Evolutionary conservation across 768 basidiomycete species (phyloP).

Genomic region (Russula ochroleuca): DNA sequence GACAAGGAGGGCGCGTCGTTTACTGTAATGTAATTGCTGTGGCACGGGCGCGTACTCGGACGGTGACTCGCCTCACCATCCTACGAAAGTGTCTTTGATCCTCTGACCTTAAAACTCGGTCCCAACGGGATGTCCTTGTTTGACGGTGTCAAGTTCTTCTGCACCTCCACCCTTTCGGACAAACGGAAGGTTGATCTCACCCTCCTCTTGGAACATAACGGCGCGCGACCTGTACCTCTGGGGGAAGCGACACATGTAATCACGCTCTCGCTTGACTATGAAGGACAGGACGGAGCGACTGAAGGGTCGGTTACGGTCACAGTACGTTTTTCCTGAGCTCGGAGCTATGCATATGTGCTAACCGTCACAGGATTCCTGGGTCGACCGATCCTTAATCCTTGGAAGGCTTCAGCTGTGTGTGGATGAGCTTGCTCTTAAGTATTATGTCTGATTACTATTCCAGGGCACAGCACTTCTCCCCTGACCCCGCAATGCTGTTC

Average conservation of each 20-base stretch:
- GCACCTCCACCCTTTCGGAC: slow-evolving; percentile 20
- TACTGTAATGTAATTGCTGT: neutral
- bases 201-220: slow-evolving; percentile 21
- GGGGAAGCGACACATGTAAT: slow-evolving; percentile 25
- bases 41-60: neutral
- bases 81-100: neutral
- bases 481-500: slow-evolving; percentile 75
- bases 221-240: slow-evolving; percentile 11
- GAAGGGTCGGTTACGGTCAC: slow-evolving; percentile 20
- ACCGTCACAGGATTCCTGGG: slow-evolving; percentile 23
- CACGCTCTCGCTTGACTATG: slow-evolving; percentile 21
- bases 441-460: neutral
- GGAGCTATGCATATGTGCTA: neutral
- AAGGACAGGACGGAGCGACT: slow-evolving; percentile 17
- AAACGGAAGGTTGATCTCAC: slow-evolving; percentile 10
- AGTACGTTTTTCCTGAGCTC: slow-evolving; percentile 3
- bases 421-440: neutral
- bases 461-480: slow-evolving; percentile 53
- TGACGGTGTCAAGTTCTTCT: slow-evolving; percentile 23
- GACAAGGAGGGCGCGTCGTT: neutral
- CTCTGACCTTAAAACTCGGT: neutral
- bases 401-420: slow-evolving; percentile 25
- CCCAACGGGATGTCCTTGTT: slow-evolving; percentile 21
- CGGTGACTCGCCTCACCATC: neutral
- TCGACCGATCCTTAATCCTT: slow-evolving; percentile 24